Evolutionary conservation across 164 flowering plant species (phyloP), one percentile per base, ranked within the genome.

Genomic region (Vitis rotundifolia): DNA sequence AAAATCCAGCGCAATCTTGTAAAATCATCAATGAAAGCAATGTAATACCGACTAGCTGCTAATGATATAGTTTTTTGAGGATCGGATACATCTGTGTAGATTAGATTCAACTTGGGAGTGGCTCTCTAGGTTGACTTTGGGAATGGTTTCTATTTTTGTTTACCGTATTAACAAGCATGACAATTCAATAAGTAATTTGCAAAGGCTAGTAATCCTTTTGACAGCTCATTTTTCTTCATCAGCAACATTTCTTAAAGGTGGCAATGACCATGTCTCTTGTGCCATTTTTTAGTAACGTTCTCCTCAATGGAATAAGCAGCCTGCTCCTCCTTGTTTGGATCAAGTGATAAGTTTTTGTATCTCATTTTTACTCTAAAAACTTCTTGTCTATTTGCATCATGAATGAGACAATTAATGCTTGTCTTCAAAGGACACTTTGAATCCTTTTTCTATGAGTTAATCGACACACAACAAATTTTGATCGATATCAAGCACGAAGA

Each of bases 31-130:
- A 29, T 29, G 37, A 29, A 29, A 29, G 4, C 3, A 29, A 29
- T 29, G 4, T 29, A 29, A 4, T 29, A 29, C 3, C 2, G 37
- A 29, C 37, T 29, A 29, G 3, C 4, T 2, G 2, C 3, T 29
- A 29, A 70, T 54, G 73, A 74, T 12, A 73, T 66, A 1, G 64
- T 64, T 58, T 61, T 57, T 59, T 57, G 60, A 50, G 77, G 77
- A 3, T 66, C 66, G 4, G 8, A 29, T 2, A 74, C 26, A 54
- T 65, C 73, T 0, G 69, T 49, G 49, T 74, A 69, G 14, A 74
- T 48, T 1, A 69, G 53, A 9, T 74, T 66, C n/a, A 69, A 11
- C 61, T 64, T 74, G 4, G 37, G 19, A 2, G 73, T 11, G 6
- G 73, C 73, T 51, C 73, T 74, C 66, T 73, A 64, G 2, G 64